Conservation (phyloP, 2,329 filamentous ascomycete genomes). For the Pyrenophora tritici-repentis region DNA sequence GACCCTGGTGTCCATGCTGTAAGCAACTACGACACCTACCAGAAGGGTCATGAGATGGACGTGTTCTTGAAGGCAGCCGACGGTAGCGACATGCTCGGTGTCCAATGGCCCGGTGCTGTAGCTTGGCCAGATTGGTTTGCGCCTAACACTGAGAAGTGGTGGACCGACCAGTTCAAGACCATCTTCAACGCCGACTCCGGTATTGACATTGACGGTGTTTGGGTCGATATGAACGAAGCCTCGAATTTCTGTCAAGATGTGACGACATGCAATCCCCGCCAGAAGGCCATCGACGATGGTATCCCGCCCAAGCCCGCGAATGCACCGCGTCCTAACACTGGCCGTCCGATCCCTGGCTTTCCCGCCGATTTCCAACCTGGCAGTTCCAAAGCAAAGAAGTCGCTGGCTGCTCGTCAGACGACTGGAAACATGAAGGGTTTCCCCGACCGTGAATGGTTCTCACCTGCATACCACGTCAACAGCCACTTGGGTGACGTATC, state of each 20-base stretch:
- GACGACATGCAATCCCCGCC: conserved; percentile 54
- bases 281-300: conserved; percentile 46
- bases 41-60: conserved; percentile 63
- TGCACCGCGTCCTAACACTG: conserved; percentile 62
- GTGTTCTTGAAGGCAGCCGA: conserved; percentile 61
- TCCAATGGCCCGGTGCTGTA: conserved; percentile 77
- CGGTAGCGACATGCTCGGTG: conserved; percentile 62
- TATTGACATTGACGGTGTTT: conserved; percentile 76
- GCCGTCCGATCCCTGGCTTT: conserved; percentile 71
- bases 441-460: conserved; percentile 65
- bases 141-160: conserved; percentile 66
- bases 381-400: not conserved
- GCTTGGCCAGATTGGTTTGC: conserved; percentile 81
- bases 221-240: conserved; percentile 55
- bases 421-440: conserved; percentile 59
- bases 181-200: conserved; percentile 70
- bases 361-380: conserved; percentile 68
- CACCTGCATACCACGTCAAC: conserved; percentile 68
- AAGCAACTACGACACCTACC: conserved; percentile 60
- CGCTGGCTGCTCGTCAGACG: not conserved
- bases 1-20: conserved; percentile 64
- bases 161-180: conserved; percentile 67
- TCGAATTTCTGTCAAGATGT: conserved; percentile 44
- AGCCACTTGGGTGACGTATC: conserved; percentile 60
- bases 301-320: conserved; percentile 62